phyloP scores from a whole-genome alignment of 441 rosid genomes.

The Croton setiger region DNA sequence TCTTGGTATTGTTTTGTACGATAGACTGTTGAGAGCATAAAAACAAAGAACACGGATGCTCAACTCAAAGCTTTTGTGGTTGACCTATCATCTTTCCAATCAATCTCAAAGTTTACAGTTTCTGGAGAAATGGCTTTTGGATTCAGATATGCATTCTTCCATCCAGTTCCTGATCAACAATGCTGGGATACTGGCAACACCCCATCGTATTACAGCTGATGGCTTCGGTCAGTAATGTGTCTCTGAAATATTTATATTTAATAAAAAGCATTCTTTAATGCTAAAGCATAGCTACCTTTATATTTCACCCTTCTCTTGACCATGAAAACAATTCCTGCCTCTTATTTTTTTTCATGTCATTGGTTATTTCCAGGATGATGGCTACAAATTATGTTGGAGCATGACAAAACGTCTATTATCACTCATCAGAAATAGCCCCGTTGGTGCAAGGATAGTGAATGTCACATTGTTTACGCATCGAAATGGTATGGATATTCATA shows the following conservation, averaged over 20 bases:
- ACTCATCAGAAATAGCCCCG: conserved; percentile 66
- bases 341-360: not conserved
- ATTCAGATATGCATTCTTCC: conserved; percentile 66
- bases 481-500: conserved; percentile 40
- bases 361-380: conserved; percentile 62
- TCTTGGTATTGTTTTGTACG: conserved; percentile 15
- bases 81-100: conserved; percentile 72
- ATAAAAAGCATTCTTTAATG: not conserved
- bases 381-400: conserved; percentile 77
- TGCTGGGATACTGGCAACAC: conserved; percentile 84
- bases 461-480: conserved; percentile 91
- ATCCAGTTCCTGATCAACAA: conserved; percentile 85
- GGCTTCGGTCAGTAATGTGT: conserved; percentile 72
- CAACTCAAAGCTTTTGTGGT: conserved; percentile 60
- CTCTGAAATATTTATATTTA: conserved; percentile 1
- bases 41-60: conserved; percentile 42
- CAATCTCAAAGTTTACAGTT: conserved; percentile 52
- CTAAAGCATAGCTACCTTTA: not conserved
- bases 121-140: conserved; percentile 75
- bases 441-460: conserved; percentile 84
- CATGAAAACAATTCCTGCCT: not conserved
- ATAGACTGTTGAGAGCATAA: conserved; percentile 58
- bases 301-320: not conserved
- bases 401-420: conserved; percentile 71
- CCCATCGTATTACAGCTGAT: conserved; percentile 54